Conservation (phyloP, 257 asterid species). For the Solanum neorickii region DNA sequence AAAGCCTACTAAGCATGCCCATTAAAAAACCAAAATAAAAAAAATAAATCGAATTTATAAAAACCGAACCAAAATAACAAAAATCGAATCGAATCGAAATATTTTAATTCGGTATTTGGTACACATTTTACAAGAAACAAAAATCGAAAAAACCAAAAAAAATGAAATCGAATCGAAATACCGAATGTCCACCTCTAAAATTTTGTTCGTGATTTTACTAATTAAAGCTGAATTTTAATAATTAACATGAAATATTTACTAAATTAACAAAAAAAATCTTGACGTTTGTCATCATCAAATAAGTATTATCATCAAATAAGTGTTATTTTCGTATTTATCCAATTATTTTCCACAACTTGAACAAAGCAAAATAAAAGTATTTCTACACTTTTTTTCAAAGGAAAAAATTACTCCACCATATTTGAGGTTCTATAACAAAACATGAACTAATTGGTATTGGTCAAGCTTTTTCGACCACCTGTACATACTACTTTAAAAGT, state of each 20-base stretch:
- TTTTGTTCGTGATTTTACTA: neutral
- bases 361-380: neutral
- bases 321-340: neutral
- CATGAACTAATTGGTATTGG: neutral
- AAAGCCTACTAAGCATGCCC: too few relatives aligned
- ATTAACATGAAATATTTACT: neutral
- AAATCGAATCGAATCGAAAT: too few relatives aligned
- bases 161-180: too few relatives aligned
- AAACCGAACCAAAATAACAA: too few relatives aligned
- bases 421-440: neutral
- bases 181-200: too few relatives aligned
- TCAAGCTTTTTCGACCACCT: neutral
- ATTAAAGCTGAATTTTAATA: neutral
- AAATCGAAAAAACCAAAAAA: too few relatives aligned
- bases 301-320: neutral
- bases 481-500: neutral
- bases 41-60: too few relatives aligned
- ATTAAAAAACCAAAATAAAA: too few relatives aligned
- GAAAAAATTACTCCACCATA: neutral
- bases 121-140: too few relatives aligned
- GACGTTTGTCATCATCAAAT: neutral
- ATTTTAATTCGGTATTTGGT: too few relatives aligned
- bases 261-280: neutral
- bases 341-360: neutral
- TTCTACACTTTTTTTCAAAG: neutral